Evolutionary conservation across 2,329 filamentous ascomycete genomes (phyloP), one percentile per base, ranked within the genome.

Genomic region (Ophiostoma fasciatum): DNA sequence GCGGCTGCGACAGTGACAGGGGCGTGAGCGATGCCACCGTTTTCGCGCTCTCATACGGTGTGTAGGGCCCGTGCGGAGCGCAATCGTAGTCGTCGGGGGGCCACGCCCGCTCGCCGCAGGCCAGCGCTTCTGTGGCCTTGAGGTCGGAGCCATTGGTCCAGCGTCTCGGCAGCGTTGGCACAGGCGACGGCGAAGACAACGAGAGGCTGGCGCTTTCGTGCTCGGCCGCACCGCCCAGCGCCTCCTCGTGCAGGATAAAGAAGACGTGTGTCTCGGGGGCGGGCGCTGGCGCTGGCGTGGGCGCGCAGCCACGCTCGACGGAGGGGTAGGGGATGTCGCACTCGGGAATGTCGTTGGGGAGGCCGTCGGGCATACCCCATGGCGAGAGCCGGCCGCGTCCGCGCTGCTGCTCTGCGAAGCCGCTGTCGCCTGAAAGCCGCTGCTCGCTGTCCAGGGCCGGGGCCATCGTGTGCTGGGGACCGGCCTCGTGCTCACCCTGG

Each of bases 111-210:
- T 23, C 27, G 5, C 18, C 32, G 7, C 17, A 8, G 26, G 28
- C 21, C 6, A 19, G 32, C n/a, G n/a, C n/a, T n/a, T n/a, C n/a
- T n/a, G n/a, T n/a, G 3, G 41, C 22, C 14, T 33, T 38, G 22
- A 42, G 26, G 11, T 40, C 33, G 7, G 41, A 38, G 14, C 41
- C 41, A 13, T 40, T 29, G 12, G 31, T 36, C 41, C 41, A 42
- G 14, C 26, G 15, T 4, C 22, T 36, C 7, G 30, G 22, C 4
- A 14, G 23, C 19, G 30, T 6, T 8, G 33, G 33, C 22, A 28
- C 11, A 1, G 39, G 35, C 12, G 39, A 36, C 19, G 14, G 33
- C 2, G 34, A 35, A 7, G 33, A 21, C 14, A 36, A 18, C 7
- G 33, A 31, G 25, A 15, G 20, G 13, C 27, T 12, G 9, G 12